A percentile compares a stretch with the other conserved stretches of the same genome.
Conservation (phyloP, 345 rosid species). For the Aquilaria malaccensis region DNA sequence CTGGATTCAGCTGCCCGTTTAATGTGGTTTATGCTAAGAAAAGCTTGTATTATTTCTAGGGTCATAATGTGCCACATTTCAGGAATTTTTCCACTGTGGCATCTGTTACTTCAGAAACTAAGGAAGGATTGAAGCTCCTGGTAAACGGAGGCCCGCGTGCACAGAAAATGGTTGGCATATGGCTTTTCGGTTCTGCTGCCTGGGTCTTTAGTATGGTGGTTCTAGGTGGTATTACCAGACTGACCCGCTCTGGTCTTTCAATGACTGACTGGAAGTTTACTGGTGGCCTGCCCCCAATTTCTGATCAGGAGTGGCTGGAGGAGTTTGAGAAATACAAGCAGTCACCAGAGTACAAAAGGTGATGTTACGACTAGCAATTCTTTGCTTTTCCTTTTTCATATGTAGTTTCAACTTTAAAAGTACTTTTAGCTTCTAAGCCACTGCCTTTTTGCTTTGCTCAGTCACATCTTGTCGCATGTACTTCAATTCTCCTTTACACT, state of each 20-base stretch:
- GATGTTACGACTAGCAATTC: neutral
- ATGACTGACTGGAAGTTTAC: slow-evolving; percentile 97
- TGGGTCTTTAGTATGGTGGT: slow-evolving; percentile 96
- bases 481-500: no score
- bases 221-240: slow-evolving; percentile 77
- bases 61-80: slow-evolving; percentile 25
- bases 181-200: slow-evolving; percentile 95
- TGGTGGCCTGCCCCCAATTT: slow-evolving; percentile 75
- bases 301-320: slow-evolving; percentile 67
- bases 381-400: neutral
- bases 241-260: slow-evolving; percentile 89
- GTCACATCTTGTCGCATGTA: no score
- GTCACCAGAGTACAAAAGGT: slow-evolving; percentile 87
- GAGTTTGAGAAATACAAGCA: slow-evolving; percentile 89
- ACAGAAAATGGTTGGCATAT: slow-evolving; percentile 79
- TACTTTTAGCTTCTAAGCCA: slow-evolving; percentile 1
- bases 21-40: slow-evolving; percentile 4
- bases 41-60: slow-evolving; percentile 30
- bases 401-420: neutral
- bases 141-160: slow-evolving; percentile 79
- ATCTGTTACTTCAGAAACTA: slow-evolving; percentile 33
- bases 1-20: neutral
- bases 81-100: slow-evolving; percentile 53
- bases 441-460: slow-evolving; percentile 3
- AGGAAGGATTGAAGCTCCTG: slow-evolving; percentile 65